Conservation (phyloP, 2,329 filamentous ascomycete genomes). For the Coniochaeta sp. region DNA sequence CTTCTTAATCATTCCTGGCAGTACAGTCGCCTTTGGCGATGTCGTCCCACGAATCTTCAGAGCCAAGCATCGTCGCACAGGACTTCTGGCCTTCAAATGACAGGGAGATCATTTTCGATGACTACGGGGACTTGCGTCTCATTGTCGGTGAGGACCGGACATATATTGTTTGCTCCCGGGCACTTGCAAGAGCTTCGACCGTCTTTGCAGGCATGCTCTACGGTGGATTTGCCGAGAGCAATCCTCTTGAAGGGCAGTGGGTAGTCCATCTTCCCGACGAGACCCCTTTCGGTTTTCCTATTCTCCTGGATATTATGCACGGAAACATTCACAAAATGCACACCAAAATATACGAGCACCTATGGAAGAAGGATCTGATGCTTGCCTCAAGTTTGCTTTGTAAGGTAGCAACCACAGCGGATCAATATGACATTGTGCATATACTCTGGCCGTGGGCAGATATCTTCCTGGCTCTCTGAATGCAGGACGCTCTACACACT, state of each 20-base stretch:
- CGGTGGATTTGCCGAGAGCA: not conserved
- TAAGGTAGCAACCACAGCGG: no score
- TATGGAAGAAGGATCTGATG: no score
- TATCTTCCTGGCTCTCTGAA: no score
- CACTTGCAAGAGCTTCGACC: not conserved
- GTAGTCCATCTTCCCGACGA: not conserved
- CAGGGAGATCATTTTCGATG: not conserved
- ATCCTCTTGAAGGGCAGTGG: not conserved
- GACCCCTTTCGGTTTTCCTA: not conserved
- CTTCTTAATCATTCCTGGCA: no score
- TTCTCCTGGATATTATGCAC: not conserved
- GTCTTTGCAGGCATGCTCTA: not conserved
- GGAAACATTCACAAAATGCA: not conserved
- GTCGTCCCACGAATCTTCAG: no score
- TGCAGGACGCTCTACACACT: no score
- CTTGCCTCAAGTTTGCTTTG: no score
- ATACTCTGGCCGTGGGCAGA: no score
- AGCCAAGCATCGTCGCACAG: no score
- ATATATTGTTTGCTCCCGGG: not conserved
- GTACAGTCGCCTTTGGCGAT: no score
- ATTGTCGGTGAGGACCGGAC: not conserved
- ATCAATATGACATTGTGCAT: no score
- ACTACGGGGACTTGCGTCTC: not conserved
- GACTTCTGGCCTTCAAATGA: no score
- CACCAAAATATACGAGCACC: not conserved